Base-by-base conservation (phyloP, 176 grass and related monocot genomes). In the Aegilops longissima region DNA sequence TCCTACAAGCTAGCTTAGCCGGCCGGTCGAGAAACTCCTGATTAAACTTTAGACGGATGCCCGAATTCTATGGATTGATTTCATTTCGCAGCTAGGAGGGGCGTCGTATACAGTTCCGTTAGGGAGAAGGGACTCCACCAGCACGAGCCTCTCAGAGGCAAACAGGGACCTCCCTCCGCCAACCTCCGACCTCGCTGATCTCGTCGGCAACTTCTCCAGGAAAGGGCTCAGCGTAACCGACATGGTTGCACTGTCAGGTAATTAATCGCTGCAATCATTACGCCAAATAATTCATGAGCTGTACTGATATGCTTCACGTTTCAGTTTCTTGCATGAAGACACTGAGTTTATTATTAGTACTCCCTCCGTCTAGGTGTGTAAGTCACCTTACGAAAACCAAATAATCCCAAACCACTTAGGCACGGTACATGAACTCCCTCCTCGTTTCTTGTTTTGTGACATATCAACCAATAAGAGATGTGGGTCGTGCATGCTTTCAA, bases 201-300 rank as follows among this genome's bases (percentile, higher is more conserved):
- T 95, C 83, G 78, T 91, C 66, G 81, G 44, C 73, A 47, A 44
- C 85, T 95, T 95, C 58, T 20, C 88, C 9, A 89, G 80, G 67
- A 91, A 91, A 47, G 88, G 86, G 42, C 89, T 95, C 20, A 93
- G 45, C 68, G 31, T 87, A 78, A 87, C 66, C 42, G 84, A 95
- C 77, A 89, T 95, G 93, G 90, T 95, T 27, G 83, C 83, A 44
- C 93, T 95, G n/a, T 93, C 88, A 83, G 90, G 93, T 90, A 82
- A 44, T 73, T 45, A 44, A 73, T 73, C 12, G 5, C 38, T 24
- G 70, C 20, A 13, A 71, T 71, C 36, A 73, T 45, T 73, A 3
- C 12, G 0, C 39, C 44, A 2, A 16, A 45, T 73, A 25, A 45
- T 73, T 45, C 10, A 10, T 42, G 6, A 73, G 70, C 70, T 73